Percentiles rank a stretch among this genome's conserved stretches.
Evolutionary conservation across 106 monocot species (phyloP).

Genomic region (Allium sativum): DNA sequence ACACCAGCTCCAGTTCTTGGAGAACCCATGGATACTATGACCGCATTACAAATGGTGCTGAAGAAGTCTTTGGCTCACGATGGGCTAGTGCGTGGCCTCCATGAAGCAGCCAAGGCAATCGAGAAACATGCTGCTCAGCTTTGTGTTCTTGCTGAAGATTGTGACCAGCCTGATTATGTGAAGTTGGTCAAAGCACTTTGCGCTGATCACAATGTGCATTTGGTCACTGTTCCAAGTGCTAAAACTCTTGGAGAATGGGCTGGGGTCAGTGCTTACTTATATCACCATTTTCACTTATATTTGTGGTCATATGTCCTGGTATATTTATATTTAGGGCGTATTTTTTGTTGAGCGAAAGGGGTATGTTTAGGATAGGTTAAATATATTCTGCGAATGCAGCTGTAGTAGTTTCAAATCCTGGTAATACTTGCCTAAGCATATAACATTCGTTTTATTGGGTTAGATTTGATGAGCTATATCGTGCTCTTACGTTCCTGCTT

Average conservation of each 20-base stretch:
- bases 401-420: no score
- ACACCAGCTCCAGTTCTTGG: conserved; percentile 31
- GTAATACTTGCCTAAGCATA: no score
- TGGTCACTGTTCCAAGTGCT: conserved; percentile 57
- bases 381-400: no score
- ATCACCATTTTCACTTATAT: not conserved
- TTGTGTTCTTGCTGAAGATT: conserved; percentile 66
- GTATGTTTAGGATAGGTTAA: not conserved
- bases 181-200: conserved; percentile 77
- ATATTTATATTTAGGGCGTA: not conserved
- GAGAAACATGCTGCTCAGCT: conserved; percentile 60
- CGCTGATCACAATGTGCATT: conserved; percentile 67
- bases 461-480: no score
- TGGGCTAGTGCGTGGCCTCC: conserved; percentile 44
- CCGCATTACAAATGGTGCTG: no score
- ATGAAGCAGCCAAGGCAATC: conserved; percentile 49
- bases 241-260: conserved; percentile 78
- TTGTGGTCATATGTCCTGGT: not conserved
- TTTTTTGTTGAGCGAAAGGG: not conserved
- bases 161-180: conserved; percentile 70
- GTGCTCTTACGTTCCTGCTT: no score
- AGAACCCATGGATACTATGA: conserved; percentile 69
- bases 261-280: conserved; percentile 31
- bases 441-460: no score
- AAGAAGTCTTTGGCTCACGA: conserved; percentile 55